Conservation (phyloP, 2,329 filamentous ascomycete genomes). For the Fusarium sp. region DNA sequence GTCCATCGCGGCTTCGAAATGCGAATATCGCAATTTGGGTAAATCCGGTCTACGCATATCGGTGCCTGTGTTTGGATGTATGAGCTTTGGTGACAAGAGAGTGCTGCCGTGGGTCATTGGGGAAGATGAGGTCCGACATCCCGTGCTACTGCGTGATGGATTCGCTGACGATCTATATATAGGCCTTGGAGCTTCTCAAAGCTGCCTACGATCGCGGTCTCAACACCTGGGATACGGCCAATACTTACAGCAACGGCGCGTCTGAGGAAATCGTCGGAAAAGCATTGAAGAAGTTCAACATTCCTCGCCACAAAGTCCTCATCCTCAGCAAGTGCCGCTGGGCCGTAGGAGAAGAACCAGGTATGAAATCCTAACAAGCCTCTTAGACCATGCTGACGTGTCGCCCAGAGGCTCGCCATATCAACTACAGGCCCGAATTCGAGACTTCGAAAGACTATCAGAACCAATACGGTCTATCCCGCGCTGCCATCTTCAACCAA, state of each 20-base stretch:
- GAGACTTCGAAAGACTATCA: slow-evolving; percentile 38
- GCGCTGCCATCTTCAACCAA: slow-evolving; percentile 38
- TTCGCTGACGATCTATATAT: rapidly evolving
- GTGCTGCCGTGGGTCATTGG: slow-evolving; percentile 33
- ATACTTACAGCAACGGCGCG: slow-evolving; percentile 29
- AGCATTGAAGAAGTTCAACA: slow-evolving; percentile 30
- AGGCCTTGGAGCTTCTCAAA: slow-evolving; percentile 33
- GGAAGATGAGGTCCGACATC: slow-evolving; percentile 11
- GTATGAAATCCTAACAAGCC: rapidly evolving
- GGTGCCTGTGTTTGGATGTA: slow-evolving; percentile 28
- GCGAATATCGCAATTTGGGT: slow-evolving; percentile 34
- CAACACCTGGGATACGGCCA: slow-evolving; percentile 38
- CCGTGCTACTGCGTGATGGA: rapidly evolving
- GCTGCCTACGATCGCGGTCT: slow-evolving; percentile 38
- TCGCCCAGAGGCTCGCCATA: slow-evolving; percentile 5
- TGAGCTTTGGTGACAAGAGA: slow-evolving; percentile 36
- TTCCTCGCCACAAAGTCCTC: slow-evolving; percentile 33
- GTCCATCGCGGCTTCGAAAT: slow-evolving; percentile 29
- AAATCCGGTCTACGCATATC: slow-evolving; percentile 29
- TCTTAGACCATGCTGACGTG: background rate
- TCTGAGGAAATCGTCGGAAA: slow-evolving; percentile 36
- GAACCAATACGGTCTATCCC: slow-evolving; percentile 40
- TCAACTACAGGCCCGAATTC: slow-evolving; percentile 25
- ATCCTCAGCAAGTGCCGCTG: slow-evolving; percentile 37
- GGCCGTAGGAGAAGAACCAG: slow-evolving; percentile 35